These are phyloP conservation scores for Lasiodiplodia hormozganensis DNA, from an alignment of 2,329 filamentous ascomycete species.

Conservation along the genomic window DNA sequence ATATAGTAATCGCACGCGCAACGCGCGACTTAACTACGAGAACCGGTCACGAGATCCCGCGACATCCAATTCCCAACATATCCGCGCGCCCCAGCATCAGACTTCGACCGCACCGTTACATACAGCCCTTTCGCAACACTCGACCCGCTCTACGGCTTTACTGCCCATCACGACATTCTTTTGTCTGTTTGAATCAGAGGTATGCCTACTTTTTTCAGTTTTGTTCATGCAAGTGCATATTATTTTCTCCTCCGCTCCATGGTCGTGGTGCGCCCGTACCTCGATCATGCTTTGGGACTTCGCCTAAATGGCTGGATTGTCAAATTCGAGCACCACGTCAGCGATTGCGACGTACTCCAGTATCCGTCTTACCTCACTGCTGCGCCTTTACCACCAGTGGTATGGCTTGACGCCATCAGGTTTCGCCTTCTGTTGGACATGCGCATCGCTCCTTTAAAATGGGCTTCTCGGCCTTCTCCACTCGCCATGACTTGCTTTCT, in stretches of 20 bases:
- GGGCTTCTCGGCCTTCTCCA: not conserved
- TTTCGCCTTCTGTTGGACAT: slow-evolving; percentile 6
- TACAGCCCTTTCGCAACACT: not conserved
- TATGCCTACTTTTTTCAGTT: not conserved
- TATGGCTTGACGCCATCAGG: not conserved
- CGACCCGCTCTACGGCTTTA: not conserved
- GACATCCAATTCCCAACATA: slow-evolving; percentile 5
- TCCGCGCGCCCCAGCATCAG: not conserved
- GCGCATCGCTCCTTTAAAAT: not conserved
- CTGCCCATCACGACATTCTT: not conserved
- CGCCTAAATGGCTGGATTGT: not conserved
- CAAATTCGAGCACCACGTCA: slow-evolving; percentile 8
- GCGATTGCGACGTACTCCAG: not conserved
- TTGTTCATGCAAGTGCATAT: not conserved
- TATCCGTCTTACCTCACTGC: not conserved
- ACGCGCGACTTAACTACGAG: slow-evolving; percentile 17
- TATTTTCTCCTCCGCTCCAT: not conserved
- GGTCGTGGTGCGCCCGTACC: not conserved
- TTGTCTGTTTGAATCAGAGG: not conserved
- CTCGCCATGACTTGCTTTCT: not conserved
- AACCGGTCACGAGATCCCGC: slow-evolving; percentile 5
- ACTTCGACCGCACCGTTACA: not conserved
- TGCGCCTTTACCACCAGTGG: not conserved
- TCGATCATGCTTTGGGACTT: not conserved
- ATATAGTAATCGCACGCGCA: slow-evolving; percentile 20